A percentile compares a stretch with the other conserved stretches of the same genome.
These are phyloP conservation scores for Reutealis trisperma DNA, from an alignment of 345 rosid species.

Conservation along the genomic window DNA sequence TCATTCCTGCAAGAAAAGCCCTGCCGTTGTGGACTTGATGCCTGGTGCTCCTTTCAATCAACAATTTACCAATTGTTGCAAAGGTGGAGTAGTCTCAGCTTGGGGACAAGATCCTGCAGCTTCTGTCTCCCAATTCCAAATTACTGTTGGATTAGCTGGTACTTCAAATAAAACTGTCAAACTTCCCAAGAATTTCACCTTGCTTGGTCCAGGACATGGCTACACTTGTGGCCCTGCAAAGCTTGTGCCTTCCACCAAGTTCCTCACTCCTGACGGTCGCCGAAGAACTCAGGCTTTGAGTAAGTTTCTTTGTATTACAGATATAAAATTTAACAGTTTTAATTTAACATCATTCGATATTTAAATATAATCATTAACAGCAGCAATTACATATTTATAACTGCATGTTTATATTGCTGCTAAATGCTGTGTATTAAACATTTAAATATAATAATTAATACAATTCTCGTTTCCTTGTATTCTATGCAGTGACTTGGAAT, in stretches of 20 bases:
- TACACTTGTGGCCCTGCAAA: constrained; percentile 90
- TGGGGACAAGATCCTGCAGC: constrained; percentile 84
- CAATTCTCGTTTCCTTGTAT: not conserved
- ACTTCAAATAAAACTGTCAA: constrained; percentile 81
- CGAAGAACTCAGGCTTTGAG: constrained; percentile 79
- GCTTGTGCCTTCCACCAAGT: constrained; percentile 60
- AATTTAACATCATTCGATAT: no score
- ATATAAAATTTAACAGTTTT: no score
- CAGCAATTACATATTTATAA: no score
- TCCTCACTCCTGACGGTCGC: constrained; percentile 61
- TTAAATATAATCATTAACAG: no score
- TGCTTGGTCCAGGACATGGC: constrained; percentile 82
- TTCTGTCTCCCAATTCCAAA: constrained; percentile 71
- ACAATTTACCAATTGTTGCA: constrained; percentile 81
- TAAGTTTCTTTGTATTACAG: constrained; percentile 31
- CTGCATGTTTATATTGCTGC: no score
- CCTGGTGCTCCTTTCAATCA: constrained; percentile 83
- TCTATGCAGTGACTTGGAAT: constrained; percentile 82
- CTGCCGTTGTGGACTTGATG: constrained; percentile 71
- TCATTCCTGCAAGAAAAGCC: constrained; percentile 79
- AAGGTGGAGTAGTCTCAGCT: constrained; percentile 76
- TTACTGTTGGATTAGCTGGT: constrained; percentile 72
- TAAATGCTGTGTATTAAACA: no score
- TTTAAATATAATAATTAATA: no score
- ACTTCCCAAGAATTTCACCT: constrained; percentile 84